Evolutionary conservation across 2,329 filamentous ascomycete genomes (phyloP).

Genomic region (Phialophora expanda): DNA sequence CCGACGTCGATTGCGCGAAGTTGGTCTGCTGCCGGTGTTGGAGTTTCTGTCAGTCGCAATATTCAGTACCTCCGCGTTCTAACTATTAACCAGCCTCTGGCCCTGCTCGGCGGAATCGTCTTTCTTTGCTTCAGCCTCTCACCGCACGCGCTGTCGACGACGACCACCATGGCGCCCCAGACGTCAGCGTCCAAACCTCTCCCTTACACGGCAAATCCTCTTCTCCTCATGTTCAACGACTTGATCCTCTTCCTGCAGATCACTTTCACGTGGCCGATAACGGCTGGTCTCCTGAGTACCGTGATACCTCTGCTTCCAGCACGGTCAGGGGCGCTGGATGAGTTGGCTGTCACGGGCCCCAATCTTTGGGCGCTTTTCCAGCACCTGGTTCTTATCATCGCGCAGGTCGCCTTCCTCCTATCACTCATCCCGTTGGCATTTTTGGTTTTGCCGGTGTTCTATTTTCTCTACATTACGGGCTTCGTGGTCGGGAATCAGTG

Average conservation of each 20-base stretch:
- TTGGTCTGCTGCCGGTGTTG: background rate
- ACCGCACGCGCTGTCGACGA: constrained; percentile 44
- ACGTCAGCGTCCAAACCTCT: constrained; percentile 42
- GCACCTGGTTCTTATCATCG: constrained; percentile 63
- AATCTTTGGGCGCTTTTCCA: constrained; percentile 65
- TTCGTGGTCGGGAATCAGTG: constrained; percentile 43
- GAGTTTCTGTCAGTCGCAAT: background rate
- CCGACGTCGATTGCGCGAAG: background rate
- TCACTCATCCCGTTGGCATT: constrained; percentile 59
- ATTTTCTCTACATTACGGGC: constrained; percentile 41
- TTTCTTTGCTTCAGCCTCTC: constrained; percentile 5
- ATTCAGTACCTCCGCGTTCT: background rate
- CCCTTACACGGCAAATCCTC: constrained; percentile 49
- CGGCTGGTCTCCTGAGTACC: constrained; percentile 60
- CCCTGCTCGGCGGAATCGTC: background rate
- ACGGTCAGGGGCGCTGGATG: constrained; percentile 62
- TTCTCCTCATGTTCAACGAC: constrained; percentile 48
- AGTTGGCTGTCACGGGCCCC: constrained; percentile 53
- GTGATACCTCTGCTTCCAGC: constrained; percentile 63
- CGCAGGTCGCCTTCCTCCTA: constrained; percentile 67
- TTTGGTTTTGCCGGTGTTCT: constrained; percentile 49
- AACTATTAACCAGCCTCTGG: too few relatives aligned
- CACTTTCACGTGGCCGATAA: constrained; percentile 34
- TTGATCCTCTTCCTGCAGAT: constrained; percentile 46
- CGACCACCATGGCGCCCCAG: constrained; percentile 36